Conservation (phyloP, 176 grass and related monocot species). For the Oryza nivara region DNA sequence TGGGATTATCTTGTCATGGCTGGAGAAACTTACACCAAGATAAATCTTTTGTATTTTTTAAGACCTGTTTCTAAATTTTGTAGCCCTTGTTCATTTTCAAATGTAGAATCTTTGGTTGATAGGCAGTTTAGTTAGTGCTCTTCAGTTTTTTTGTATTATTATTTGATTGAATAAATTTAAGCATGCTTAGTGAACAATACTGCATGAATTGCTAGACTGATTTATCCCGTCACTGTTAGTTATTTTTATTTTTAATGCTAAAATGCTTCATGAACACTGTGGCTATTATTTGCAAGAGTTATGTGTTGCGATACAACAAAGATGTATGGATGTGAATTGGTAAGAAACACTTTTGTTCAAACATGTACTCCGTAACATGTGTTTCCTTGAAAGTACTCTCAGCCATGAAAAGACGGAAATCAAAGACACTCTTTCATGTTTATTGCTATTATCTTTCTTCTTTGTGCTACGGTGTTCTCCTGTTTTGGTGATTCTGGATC, state of each 20-base stretch:
- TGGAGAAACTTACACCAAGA: constrained; percentile 50
- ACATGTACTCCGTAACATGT: not conserved
- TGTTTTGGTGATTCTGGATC: not conserved
- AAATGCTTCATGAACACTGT: not conserved
- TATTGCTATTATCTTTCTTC: not conserved
- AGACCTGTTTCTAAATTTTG: not conserved
- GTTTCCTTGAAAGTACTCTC: not conserved
- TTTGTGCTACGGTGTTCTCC: not conserved
- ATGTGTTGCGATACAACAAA: not conserved
- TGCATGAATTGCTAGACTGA: not conserved
- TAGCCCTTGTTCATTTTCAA: not conserved
- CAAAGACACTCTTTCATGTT: not conserved
- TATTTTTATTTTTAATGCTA: not conserved
- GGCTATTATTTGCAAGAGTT: not conserved
- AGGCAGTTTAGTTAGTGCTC: constrained; percentile 5
- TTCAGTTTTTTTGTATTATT: constrained; percentile 1
- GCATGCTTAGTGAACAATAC: not conserved
- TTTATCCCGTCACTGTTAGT: not conserved
- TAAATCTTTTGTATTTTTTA: not conserved
- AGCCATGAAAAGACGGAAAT: not conserved
- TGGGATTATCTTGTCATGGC: constrained; percentile 67
- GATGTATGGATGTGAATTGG: not conserved
- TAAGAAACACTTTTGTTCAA: not conserved
- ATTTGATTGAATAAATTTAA: not conserved
- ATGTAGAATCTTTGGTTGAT: not conserved